Base-by-base conservation (phyloP, 257 asterid genomes). In the Gentiana dahurica region DNA sequence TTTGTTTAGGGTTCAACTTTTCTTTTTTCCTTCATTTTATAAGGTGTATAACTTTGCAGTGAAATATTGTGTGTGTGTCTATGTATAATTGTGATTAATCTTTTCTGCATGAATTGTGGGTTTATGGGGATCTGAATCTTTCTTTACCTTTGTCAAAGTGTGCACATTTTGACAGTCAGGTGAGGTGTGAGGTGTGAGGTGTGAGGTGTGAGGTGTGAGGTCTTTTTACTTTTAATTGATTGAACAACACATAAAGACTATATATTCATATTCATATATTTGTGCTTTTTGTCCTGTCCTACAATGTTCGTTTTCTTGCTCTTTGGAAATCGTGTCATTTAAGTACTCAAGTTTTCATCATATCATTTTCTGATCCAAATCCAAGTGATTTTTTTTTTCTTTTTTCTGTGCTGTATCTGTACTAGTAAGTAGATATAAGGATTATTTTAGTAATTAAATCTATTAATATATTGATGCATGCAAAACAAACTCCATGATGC, bases 121-220 rank as follows among this genome's bases (percentile, higher is more conserved):
- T 72, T 71, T 79, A 24, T 24, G 67, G 94, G 94, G 94, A 81
- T 84, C 85, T 77, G 82, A 64, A 71, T 74, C 68, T 72, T 60
- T 77, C 75, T 24, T 24, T 44, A 24, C 77, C 83, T 81, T 24
- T 79, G 85, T 75, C 81, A 79, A 78, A 68, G 70, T 75, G 67
- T 68, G 54, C 66, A 64, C 62, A 57, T 70, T 24, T 71, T 54
- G 37, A 15, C 44, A 13, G 12, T 34, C 79, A 24, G n/a, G 24
- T 24, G 24, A 24, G 24, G 24, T 24, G n/a, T n/a, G 24, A 24
- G 24, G 24, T 24, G 24, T 24, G n/a, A n/a, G n/a, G n/a, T n/a
- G n/a, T n/a, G n/a, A n/a, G n/a, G n/a, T n/a, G n/a, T n/a, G n/a
- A n/a, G n/a, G 24, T 24, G 24, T 24, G 24, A 24, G 24, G 24